Conservation (phyloP, 73 alveolate species). For the Stentor coeruleus region DNA sequence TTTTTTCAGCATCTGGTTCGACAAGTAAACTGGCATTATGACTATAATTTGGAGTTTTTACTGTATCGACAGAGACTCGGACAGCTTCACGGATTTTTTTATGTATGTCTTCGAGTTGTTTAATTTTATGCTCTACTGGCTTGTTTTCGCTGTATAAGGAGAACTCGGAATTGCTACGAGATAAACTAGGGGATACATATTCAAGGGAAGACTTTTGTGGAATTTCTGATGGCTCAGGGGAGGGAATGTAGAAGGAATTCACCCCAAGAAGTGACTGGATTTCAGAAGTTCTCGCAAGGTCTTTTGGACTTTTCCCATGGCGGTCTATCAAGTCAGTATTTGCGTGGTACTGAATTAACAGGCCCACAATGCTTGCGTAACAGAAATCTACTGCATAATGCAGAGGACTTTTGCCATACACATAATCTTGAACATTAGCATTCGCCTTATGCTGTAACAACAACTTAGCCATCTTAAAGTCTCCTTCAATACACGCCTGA, state of each 20-base stretch:
- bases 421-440: constrained; percentile 41
- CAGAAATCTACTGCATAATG: constrained; percentile 58
- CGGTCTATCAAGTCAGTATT: constrained; percentile 40
- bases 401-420: constrained; percentile 54
- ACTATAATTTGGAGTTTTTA: background rate
- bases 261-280: background rate
- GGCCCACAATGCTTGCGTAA: constrained; percentile 46
- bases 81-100: background rate
- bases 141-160: background rate
- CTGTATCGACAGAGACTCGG: background rate
- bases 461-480: constrained; percentile 55
- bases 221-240: background rate
- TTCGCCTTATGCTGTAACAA: constrained; percentile 62
- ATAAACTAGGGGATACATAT: background rate
- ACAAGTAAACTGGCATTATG: background rate
- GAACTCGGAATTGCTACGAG: background rate
- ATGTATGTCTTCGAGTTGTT: background rate
- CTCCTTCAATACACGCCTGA: constrained; percentile 77
- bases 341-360: constrained; percentile 43
- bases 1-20: background rate
- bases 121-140: background rate
- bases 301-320: background rate
- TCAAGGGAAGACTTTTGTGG: background rate
- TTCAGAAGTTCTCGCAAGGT: background rate
- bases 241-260: too few relatives aligned